Evolutionary conservation across 495 filamentous ascomycete species (phyloP), one percentile per base, ranked within the genome.

Genomic region (Patellaria atrata): DNA sequence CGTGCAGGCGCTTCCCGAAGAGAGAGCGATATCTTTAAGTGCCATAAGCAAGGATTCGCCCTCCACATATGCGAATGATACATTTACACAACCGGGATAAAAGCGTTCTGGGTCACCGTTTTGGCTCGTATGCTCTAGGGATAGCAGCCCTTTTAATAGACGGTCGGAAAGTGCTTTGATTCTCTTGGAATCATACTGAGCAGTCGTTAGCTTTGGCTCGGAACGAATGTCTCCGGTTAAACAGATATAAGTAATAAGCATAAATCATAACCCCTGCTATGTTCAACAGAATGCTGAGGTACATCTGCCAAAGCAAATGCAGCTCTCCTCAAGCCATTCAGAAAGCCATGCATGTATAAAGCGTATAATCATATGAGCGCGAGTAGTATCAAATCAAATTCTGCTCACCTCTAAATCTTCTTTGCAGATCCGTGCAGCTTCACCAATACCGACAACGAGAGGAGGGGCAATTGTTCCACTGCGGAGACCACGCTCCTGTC

Each of bases 31-130:
- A 51, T 97, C 91, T 58, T 96, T 96, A 34, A 97, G 63, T 1
- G 89, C 89, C 89, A 97, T 97, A 36, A 97, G 69, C 3, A 97
- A 77, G 4, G 87, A 94, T 56, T 97, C 89, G 36, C 89, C 89
- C 59, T 97, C 89, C 12, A 97, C 80, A 53, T 96, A 97, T 26
- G 89, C 89, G 49, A 97, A 97, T 4, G 89, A 97, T 26, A 97
- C 75, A 54, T 97, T 97, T 38, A 97, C 87, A 54, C 91, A 97
- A 45, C 89, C 89, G 9, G 91, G 84, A 58, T 96, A 97, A 60
- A 83, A 85, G 38, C 68, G 67, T 4, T 77, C 55, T 0, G 76
- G 69, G 55, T 87, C 82, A 32, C 89, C 89, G 53, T 97, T 97
- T 48, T 87, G 80, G 14, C 63, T 66, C 3, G 89, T 93, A 60